Base-by-base conservation (phyloP, 169 alveolate species). In the Cryptosporidium canis region DNA sequence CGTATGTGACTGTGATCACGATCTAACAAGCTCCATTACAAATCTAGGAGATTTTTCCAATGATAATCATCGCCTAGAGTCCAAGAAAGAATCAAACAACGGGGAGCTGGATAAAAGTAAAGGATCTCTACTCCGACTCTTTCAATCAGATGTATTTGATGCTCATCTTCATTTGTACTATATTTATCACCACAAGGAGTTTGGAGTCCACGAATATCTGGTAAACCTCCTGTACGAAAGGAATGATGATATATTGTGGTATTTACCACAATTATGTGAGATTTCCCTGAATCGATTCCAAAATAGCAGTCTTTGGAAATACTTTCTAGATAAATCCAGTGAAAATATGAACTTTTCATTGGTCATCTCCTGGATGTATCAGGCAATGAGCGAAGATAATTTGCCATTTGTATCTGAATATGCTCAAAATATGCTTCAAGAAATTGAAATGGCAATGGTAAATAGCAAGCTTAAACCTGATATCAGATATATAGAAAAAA, bases 391-490 rank as follows among this genome's bases (percentile, higher is more conserved):
- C 21, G 95, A 93, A 51, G 97, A 95, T 55, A 93, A 94, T 67
- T 55, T 92, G 29, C 83, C 94, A 24, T 71, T 83, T 83, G 44
- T 47, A 37, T 41, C 64, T n/a, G 37, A 27, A 44, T 31, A 39
- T 21, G 94, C 98, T 39, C 96, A 92, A 70, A 92, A 93, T 90
- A 92, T 95, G 95, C 91, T 92, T 29, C 97, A 94, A 83, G 97
- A 95, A 67, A 93, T 94, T 4, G 98, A 95, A 39, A 95, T 95
- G 98, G 98, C 98, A 35, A 96, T 95, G 18, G 98, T 95, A 29
- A 95, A 95, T 91, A 90, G 96, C 83, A 95, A 95, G 45, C 93
- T 93, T 37, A 92, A 84, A n/a, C 72, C 87, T 18, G 64, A 77
- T 58, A 58, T 61, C 21, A 77, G 87, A 61, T 77, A 77, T 44